A percentile compares a stretch with the other conserved stretches of the same genome.
Conservation (phyloP, 768 basidiomycete species). For the Amanita jacksonii region DNA sequence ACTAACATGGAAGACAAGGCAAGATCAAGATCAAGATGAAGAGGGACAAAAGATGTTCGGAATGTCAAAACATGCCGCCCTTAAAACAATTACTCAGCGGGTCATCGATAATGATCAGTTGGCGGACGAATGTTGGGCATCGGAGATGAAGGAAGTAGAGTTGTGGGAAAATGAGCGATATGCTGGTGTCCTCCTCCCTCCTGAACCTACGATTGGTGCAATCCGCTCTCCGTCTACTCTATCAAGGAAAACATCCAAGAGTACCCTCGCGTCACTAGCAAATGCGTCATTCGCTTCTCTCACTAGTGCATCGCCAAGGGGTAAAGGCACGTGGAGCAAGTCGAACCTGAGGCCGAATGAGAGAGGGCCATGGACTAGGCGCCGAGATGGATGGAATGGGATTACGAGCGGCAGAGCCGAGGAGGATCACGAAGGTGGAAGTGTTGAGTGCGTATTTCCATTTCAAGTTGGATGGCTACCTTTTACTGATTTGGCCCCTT, state of each 20-base stretch:
- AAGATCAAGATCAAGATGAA: not conserved
- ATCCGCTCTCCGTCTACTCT: too few species aligned
- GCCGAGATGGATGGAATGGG: constrained; percentile 59
- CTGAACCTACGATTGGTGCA: not conserved
- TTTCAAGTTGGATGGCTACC: constrained; percentile 6
- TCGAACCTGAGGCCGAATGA: constrained; percentile 34
- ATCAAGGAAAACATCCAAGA: too few species aligned
- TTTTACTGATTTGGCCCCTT: constrained; percentile 8
- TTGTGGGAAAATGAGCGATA: constrained; percentile 76
- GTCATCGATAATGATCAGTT: constrained; percentile 59
- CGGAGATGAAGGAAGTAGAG: constrained; percentile 60
- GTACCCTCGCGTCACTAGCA: too few species aligned
- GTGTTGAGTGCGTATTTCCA: constrained; percentile 48
- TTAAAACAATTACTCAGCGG: constrained; percentile 24
- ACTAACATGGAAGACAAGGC: not conserved
- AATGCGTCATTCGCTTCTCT: constrained; percentile 1
- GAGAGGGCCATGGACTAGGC: constrained; percentile 59
- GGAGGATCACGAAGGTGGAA: constrained; percentile 30
- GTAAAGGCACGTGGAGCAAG: constrained; percentile 34
- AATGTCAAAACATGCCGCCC: constrained; percentile 8
- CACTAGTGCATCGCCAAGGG: too few species aligned
- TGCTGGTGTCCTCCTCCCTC: not conserved
- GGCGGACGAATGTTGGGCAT: constrained; percentile 51
- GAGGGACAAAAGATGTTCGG: not conserved
- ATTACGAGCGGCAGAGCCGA: constrained; percentile 29